Conservation (phyloP, 495 filamentous ascomycete genomes). For the Penicillium herquei region DNA sequence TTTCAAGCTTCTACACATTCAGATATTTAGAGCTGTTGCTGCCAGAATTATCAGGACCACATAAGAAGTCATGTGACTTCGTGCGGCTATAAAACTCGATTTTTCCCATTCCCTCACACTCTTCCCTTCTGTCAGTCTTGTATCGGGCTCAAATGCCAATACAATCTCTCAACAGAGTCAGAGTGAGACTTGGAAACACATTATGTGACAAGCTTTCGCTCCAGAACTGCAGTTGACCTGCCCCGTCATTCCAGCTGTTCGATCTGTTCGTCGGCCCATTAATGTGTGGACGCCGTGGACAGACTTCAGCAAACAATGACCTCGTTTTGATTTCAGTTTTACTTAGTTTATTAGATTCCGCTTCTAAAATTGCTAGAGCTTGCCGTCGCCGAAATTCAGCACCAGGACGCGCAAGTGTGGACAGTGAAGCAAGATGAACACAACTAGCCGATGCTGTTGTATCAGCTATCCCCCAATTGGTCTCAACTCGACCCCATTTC, state of each 20-base stretch:
- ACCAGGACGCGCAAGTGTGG: constrained; percentile 63
- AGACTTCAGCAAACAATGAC: not conserved
- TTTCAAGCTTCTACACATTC: too few relatives aligned
- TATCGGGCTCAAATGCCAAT: constrained; percentile 16
- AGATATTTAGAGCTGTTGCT: not conserved
- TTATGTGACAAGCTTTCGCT: not conserved
- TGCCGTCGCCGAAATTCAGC: constrained; percentile 54
- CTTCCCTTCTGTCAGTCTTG: constrained; percentile 34
- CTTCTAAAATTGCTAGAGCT: constrained; percentile 68
- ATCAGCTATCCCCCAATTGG: constrained; percentile 40
- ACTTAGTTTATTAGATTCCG: constrained; percentile 10
- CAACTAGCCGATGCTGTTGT: constrained; percentile 16
- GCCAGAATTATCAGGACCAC: not conserved
- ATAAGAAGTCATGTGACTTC: constrained; percentile 6
- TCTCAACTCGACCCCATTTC: constrained; percentile 50
- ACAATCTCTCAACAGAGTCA: too few relatives aligned
- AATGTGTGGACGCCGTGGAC: constrained; percentile 15
- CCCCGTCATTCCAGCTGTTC: not conserved
- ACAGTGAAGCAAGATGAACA: constrained; percentile 64
- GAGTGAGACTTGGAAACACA: not conserved
- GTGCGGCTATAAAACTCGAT: constrained; percentile 1
- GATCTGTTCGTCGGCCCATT: constrained; percentile 12
- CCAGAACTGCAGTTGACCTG: not conserved
- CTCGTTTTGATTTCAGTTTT: not conserved
- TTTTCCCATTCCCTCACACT: constrained; percentile 5